Base-by-base conservation (phyloP, 371 early-diverging fungal genomes). In the Circinella umbellata region DNA sequence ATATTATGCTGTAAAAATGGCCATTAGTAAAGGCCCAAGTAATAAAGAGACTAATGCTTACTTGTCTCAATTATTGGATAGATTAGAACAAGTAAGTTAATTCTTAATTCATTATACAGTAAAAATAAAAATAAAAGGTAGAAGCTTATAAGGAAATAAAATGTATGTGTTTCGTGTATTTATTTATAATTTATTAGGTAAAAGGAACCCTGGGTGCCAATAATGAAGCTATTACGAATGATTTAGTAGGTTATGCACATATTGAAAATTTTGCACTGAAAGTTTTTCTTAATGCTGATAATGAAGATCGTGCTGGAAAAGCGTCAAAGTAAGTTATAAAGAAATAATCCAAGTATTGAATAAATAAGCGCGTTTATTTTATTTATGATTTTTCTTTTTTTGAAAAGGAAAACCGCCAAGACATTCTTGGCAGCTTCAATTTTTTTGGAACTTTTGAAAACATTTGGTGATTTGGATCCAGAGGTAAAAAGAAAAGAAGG, bases 241-340 rank as follows among this genome's bases (percentile, higher is more conserved):
- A 98, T 62, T 60, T 85, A 1, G 91, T 91, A 1, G 98, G 92
- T 0, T 87, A 89, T 59, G 92, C 92, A n/a, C 92, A 97, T 59
- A 81, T 97, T 34, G 93, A 93, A 47, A 89, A 90, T 73, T 98
- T 99, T 87, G 97, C 94, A 0, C 77, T 97, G 15, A 90, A 90
- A 70, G 89, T 98, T n/a, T 99, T 99, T 76, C 69, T 85, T 27
- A 91, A 88, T 66, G 98, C 98, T 0, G 99, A 99, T 71, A 91
- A 92, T 55, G 97, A 98, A 74, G 98, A 98, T 79, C 84, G 96
- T 1, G 82, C 84, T 15, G 95, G 93, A 7, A 86, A 88, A 61
- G 91, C 92, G 0, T 80, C 84, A 59, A 94, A 91, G 91, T 90
- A 87, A 73, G 88, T 74, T 7, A n/a, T 8, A 34, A 47, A 11